phyloP scores from a whole-genome alignment of 1,284 basidiomycete species.

The Rhodofomes roseus region DNA sequence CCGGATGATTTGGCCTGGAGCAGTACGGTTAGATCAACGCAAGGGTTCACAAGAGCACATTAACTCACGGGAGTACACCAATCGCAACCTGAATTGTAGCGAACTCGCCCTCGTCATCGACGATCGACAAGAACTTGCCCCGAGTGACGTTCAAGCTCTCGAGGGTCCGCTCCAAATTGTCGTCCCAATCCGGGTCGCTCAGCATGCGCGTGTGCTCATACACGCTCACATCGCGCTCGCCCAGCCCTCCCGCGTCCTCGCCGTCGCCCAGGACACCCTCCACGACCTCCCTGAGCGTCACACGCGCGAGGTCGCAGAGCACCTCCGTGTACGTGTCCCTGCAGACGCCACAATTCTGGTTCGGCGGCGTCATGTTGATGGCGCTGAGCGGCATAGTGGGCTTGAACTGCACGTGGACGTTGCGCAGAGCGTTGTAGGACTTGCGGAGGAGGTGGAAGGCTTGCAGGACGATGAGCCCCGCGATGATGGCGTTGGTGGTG shows the following conservation, averaged over 20 bases:
- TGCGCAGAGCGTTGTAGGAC: constrained; percentile 55
- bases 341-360: constrained; percentile 80
- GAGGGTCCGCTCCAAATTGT: constrained; percentile 73
- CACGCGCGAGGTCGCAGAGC: constrained; percentile 61
- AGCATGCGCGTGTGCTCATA: constrained; percentile 83
- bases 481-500: constrained; percentile 97
- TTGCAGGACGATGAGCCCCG: constrained; percentile 92
- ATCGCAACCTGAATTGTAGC: constrained; percentile 74
- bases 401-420: constrained; percentile 75
- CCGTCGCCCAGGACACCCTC: constrained; percentile 58
- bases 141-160: constrained; percentile 66
- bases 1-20: constrained; percentile 47
- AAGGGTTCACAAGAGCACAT: constrained; percentile 9
- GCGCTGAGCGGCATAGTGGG: constrained; percentile 71
- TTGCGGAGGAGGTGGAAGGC: constrained; percentile 79
- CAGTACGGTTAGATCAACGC: neutral
- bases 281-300: constrained; percentile 74
- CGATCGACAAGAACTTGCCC: constrained; percentile 84
- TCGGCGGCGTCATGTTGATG: constrained; percentile 62
- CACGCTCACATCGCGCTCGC: constrained; percentile 67
- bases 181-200: constrained; percentile 87
- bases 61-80: constrained; percentile 65
- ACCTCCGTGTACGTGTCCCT: constrained; percentile 80
- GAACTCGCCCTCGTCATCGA: constrained; percentile 83
- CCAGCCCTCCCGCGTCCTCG: constrained; percentile 34